Evolutionary conservation across 2,329 filamentous ascomycete genomes (phyloP), one percentile per base, ranked within the genome.

Genomic region (Gyromitra esculenta): DNA sequence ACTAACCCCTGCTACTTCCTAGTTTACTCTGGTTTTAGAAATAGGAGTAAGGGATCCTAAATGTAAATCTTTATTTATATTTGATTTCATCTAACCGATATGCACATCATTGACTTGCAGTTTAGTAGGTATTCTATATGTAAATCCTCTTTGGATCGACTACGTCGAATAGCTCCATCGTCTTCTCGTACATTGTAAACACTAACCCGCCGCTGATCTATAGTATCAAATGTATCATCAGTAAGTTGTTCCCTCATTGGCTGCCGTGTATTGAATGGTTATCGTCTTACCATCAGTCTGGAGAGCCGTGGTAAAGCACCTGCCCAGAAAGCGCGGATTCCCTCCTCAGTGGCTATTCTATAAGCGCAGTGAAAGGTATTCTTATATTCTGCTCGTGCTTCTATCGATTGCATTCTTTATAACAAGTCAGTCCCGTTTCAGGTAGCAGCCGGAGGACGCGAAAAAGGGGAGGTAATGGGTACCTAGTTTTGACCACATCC

Each of bases 101-200:
- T 11, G 54, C n/a, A 18, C 9, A 66, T 66, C 15, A 8, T 8
- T 39, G n/a, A n/a, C 8, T 15, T 13, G 9, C 11, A 13, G 56
- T 37, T 15, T 54, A 18, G 13, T 37, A 39, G 5, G 31, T 37
- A 57, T 2, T 59, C 62, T 86, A 96, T 79, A 98, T 89, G 82
- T 96, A 97, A 83, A 88, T 91, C 82, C 90, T 90, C 81, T 96
- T 88, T 0, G 96, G 96, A 83, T 99, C 96, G 67, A 94, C 75
- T 82, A 83, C 87, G 81, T 93, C 89, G 86, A 99, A 89, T 74
- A 94, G 81, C 68, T 97, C 95, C 86, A 98, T 98, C 75, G 91
- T 92, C 88, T 97, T 97, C 86, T 98, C 95, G 83, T 84, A 91
- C 89, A 98, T 96, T 25, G 96, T 96, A 82, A 99, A 99, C 52